Evolutionary conservation across 345 rosid species (phyloP), one percentile per base, ranked within the genome.

Genomic region (thale cress (Arabidopsis thaliana)): DNA sequence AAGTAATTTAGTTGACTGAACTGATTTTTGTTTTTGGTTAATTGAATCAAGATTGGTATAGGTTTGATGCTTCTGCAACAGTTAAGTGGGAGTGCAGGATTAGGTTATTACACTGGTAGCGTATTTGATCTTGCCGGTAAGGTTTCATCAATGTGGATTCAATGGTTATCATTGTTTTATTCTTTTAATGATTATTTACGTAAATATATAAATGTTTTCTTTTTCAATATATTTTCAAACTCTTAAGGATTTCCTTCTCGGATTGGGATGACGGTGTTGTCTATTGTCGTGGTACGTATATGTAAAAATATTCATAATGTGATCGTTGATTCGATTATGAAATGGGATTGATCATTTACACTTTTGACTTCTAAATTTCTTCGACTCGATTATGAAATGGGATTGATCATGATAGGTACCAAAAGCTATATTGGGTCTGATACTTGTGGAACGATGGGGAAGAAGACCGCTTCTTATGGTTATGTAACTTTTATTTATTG

Each of bases 31-130:
- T 40, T 3, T 1, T 49, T 55, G 40, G 45, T 25, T 8, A 50
- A 38, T 45, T 67, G 36, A 46, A 40, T 62, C 25, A 42, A 91
- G 97, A 76, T 84, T 23, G 91, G 87, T 14, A 71, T 85, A 38
- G 97, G 93, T 36, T 71, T 88, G 53, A 82, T 91, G 92, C 63
- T 87, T 22, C 75, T 88, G 14, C 92, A 89, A 55, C 89, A 87
- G 69, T 75, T 88, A 6, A 83, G 83, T 65, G 97, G 97, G 34
- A 63, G 22, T 51, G 75, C 65, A 49, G 89, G 83, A 2, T 2
- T 87, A 55, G 20, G 49, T 45, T 84, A 70, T 72, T 91, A 87
- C 76, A 77, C 86, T 4, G 67, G 78, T 37, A 62, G 72, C 57
- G 79, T 91, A 41, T 86, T 85, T 67, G 84, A 83, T 34, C 45